Evolutionary conservation across 1,284 basidiomycete genomes (phyloP), one percentile per base, ranked within the genome.

Genomic region (Amylostereum chailletii): DNA sequence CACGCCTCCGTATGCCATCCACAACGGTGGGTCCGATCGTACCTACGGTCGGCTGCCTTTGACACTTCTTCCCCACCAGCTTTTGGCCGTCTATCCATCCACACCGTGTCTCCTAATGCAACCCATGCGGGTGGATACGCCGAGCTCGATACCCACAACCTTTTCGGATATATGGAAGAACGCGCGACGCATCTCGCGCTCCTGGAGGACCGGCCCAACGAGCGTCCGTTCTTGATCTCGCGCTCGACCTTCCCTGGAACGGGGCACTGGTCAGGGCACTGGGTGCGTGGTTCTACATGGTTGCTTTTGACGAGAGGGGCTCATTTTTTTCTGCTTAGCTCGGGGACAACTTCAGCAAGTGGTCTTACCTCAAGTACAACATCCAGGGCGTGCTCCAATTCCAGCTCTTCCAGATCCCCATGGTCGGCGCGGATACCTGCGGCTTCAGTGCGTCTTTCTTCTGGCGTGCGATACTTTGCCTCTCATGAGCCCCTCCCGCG

Each of bases 401-500:
- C 73, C 84, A 86, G 65, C 67, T 87, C 43, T 85, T 79, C 72
- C 79, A 84, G 58, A 80, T 86, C 51, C 85, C 83, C 2, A 81
- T 89, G 64, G 85, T 87, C 29, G 87, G 87, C 10, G 80, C 86
- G 1, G 86, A 89, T 54, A 77, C 78, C 0, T 86, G 81, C 60
- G 81, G 79, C 10, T 83, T 83, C 66, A 70, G 75, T 78, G 55
- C 52, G 74, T 48, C 40, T 29, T 32, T 2, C 5, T 45, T 42
- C 19, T 45, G 10, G 10, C 19, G 27, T 8, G 11, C 29, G 27
- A 9, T 31, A 38, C 8, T 27, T 11, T 33, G 34, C n/a, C 65
- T 36, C 19, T 19, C 19, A 19, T 19, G 19, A 19, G 34, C 46
- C 43, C 36, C 42, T 11, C 32, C 27, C 39, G 48, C 32, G 45